Percentiles rank a stretch among this genome's conserved stretches.
Conservation (phyloP, 352 stramenopile genomes). For the Pythium vanterpoolii region DNA sequence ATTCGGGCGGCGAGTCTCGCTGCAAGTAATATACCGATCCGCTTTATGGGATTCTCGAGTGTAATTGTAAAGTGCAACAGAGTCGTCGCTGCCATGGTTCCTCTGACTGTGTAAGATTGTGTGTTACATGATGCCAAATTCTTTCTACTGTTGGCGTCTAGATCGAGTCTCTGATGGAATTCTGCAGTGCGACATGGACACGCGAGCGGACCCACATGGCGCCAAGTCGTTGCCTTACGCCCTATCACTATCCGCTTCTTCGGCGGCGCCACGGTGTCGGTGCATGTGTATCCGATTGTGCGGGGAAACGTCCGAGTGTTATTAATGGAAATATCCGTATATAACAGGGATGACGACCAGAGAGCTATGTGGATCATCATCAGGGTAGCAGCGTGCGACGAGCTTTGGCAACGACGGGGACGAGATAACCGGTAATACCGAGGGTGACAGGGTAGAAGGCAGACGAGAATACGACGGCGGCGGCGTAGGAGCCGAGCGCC, state of each 20-base stretch:
- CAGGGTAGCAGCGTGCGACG: constrained; percentile 45
- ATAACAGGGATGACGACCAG: not conserved
- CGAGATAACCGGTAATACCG: constrained; percentile 68
- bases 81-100: constrained; percentile 47
- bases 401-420: constrained; percentile 63
- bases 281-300: not conserved
- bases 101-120: constrained; percentile 43
- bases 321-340: not conserved
- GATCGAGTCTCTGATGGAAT: constrained; percentile 48
- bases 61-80: constrained; percentile 42
- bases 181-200: constrained; percentile 38
- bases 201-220: constrained; percentile 1
- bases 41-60: constrained; percentile 48
- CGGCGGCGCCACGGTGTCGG: constrained; percentile 32
- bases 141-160: constrained; percentile 11
- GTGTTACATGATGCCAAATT: constrained; percentile 43
- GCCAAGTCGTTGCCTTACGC: constrained; percentile 11
- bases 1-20: too few relatives aligned
- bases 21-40: too few relatives aligned
- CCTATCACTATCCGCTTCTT: constrained; percentile 33
- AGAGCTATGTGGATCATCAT: not conserved
- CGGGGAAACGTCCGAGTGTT: not conserved
- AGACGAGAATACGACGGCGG: constrained; percentile 73
- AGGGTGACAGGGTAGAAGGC: constrained; percentile 81
- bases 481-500: constrained; percentile 72